Evolutionary conservation across 2,329 filamentous ascomycete genomes (phyloP), one percentile per base, ranked within the genome.

Genomic region (Graphiopsis chlorocephala): DNA sequence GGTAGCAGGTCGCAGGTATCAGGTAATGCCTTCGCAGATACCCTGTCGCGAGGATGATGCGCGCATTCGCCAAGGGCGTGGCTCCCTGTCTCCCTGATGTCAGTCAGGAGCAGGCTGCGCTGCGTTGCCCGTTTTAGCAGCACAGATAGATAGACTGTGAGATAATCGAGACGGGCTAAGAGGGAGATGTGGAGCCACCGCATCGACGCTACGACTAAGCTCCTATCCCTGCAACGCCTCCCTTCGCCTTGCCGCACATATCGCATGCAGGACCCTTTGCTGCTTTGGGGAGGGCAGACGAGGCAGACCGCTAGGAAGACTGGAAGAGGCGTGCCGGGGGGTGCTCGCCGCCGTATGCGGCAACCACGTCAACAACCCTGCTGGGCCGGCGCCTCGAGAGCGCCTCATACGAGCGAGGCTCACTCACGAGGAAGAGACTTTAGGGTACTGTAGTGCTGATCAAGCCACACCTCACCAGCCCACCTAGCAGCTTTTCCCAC

Each of bases 161-260:
- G 56, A 45, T 52, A 38, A 29, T 52, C 59, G 47, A 61, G 59
- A 47, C 59, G 47, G 57, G 59, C 59, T 61, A 61, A 52, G 59
- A 50, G 33, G 20, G 50, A 53, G 50, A 53, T 29, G 31, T 47
- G 26, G 47, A n/a, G 14, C 59, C 59, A 61, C 42, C 26, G 47
- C 47, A 61, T 61, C 59, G 59, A 31, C 47, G 59, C 59, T 61
- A 61, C 45, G 31, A 38, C 53, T 47, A 50, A 52, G 58, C 58
- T 61, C 47, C 35, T 31, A 61, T 61, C 59, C 59, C 47, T 61
- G 59, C 59, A 26, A 53, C 50, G 58, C 29, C 58, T 48, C 42
- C 38, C 38, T 23, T 25, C 58, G 60, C 60, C 20, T 58, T 38
- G 55, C 55, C 55, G 50, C 38, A 35, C 35, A 58, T 58, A 20